Evolutionary conservation across 2,329 filamentous ascomycete genomes (phyloP), one percentile per base, ranked within the genome.

Genomic region (Macrophomina pseudophaseolina): DNA sequence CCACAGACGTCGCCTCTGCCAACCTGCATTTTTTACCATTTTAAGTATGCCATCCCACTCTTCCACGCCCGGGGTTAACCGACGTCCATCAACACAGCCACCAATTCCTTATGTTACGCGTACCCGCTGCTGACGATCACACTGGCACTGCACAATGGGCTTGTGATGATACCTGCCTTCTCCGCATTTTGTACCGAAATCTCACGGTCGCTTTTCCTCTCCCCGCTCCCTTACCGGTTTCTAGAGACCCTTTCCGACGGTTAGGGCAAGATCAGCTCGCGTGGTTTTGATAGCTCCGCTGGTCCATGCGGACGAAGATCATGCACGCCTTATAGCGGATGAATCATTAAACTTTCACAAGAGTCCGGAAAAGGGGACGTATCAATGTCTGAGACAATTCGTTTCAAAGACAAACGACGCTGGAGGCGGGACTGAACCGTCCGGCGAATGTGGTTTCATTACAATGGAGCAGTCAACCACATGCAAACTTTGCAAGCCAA

Each of bases 301-400:
- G 58, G 58, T 30, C 58, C 58, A 62, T 14, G 58, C 58, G 44
- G 58, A 11, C 18, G 58, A 62, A 62, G 58, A 62, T 62, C 58
- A 62, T 49, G 44, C 58, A 49, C 58, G 58, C 58, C 58, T 62
- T 62, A 49, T 49, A 49, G 42, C 42, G 9, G 42, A 33, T 35
- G 56, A 60, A 49, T 60, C 56, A 51, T 49, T 49, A 62, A 49
- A 59, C 42, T 49, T 42, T 16, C 42, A 42, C 58, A 60, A 18
- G 28, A 60, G 58, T 42, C 23, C 9, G 28, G 58, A 62, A 62
- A 48, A 49, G 58, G 58, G 32, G 42, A 49, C 12, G 6, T 40
- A 9, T 49, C 32, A 49, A 49, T n/a, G 16, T n/a, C 7, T 9
- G 9, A 35, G 40, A 46, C 42, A 33, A 5, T 30, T n/a, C 23